Conservation (phyloP, 169 alveolate species). For the Theileria luwenshuni region DNA sequence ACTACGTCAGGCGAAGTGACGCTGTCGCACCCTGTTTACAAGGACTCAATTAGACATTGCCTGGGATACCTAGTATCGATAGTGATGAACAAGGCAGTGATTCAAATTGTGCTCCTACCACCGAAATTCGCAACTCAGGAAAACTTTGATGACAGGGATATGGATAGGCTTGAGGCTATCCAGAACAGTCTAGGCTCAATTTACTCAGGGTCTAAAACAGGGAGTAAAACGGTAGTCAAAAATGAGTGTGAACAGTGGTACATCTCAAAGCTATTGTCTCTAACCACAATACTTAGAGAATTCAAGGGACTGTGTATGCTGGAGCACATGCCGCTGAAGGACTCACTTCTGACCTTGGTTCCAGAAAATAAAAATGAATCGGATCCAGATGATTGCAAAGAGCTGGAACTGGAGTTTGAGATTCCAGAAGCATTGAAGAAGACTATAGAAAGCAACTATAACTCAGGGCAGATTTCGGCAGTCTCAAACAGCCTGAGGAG, state of each 20-base stretch:
- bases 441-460: constrained; percentile 60
- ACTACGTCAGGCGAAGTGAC: constrained; percentile 4
- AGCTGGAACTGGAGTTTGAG: constrained; percentile 18
- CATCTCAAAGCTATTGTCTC: constrained; percentile 34
- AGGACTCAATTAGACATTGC: constrained; percentile 36
- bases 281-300: constrained; percentile 58
- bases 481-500: constrained; percentile 70
- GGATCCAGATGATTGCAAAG: constrained; percentile 15
- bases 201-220: background rate
- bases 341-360: constrained; percentile 18
- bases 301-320: constrained; percentile 54
- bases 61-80: constrained; percentile 43
- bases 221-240: constrained; percentile 8
- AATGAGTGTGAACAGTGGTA: constrained; percentile 38
- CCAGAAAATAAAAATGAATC: background rate
- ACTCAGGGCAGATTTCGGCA: constrained; percentile 74
- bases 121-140: constrained; percentile 38
- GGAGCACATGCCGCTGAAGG: constrained; percentile 40
- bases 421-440: constrained; percentile 67
- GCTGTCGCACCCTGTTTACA: constrained; percentile 40
- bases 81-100: background rate
- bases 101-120: constrained; percentile 41
- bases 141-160: constrained; percentile 41
- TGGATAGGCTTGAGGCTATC: constrained; percentile 45
- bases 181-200: constrained; percentile 26